Evolutionary conservation across 352 stramenopile genomes (phyloP).

Genomic region (Phytopythium cucurbitacearum): DNA sequence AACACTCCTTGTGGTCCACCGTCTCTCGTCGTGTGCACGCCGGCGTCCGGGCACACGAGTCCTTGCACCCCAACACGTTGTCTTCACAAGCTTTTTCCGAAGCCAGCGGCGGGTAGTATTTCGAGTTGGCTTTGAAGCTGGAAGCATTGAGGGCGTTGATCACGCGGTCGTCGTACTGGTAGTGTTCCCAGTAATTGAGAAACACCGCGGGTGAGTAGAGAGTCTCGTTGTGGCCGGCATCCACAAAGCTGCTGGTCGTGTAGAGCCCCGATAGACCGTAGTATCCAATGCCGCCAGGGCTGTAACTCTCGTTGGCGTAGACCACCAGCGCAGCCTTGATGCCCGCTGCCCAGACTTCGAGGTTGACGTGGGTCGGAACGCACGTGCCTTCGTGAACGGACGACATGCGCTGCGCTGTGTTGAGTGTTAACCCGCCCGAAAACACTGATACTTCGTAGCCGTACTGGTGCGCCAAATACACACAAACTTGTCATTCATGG

Average conservation of each 20-base stretch:
- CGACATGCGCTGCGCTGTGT: slow-evolving; percentile 28
- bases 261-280: slow-evolving; percentile 41
- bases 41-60: slow-evolving; percentile 35
- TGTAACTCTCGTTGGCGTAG: slow-evolving; percentile 52
- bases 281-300: slow-evolving; percentile 29
- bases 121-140: slow-evolving; percentile 19
- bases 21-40: slow-evolving; percentile 38
- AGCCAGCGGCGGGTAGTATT: slow-evolving; percentile 23
- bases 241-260: slow-evolving; percentile 36
- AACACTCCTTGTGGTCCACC: slow-evolving; percentile 19
- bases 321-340: slow-evolving; percentile 24
- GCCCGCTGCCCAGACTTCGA: slow-evolving; percentile 44
- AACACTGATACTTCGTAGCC: slow-evolving; percentile 32
- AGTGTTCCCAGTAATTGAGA: slow-evolving; percentile 50
- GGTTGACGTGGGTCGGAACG: slow-evolving; percentile 50
- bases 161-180: slow-evolving; percentile 27
- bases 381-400: slow-evolving; percentile 27
- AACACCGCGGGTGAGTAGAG: slow-evolving; percentile 15
- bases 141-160: slow-evolving; percentile 23
- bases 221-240: slow-evolving; percentile 6
- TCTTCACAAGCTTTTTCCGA: slow-evolving; percentile 18
- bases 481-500: not conserved
- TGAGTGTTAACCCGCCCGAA: slow-evolving; percentile 1
- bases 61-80: slow-evolving; percentile 31
- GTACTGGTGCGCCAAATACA: slow-evolving; percentile 7